Evolutionary conservation across 805 yeast genomes (phyloP).

Genomic region (Myxozyma nipponensis): DNA sequence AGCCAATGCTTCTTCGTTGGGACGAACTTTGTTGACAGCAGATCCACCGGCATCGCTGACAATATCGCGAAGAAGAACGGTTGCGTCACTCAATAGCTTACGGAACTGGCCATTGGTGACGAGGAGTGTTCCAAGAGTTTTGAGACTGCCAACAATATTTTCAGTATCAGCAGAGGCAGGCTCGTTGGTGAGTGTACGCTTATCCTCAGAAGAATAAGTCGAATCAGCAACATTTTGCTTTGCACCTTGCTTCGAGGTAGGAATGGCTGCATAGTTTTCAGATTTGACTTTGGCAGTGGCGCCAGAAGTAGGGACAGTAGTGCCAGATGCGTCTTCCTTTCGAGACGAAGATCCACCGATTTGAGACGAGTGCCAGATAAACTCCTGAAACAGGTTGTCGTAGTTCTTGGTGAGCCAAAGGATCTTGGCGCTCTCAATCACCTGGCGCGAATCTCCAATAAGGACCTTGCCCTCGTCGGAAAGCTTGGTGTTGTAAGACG

Average conservation of each 20-base stretch:
- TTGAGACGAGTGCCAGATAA: conserved; percentile 21
- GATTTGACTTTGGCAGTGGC: not conserved
- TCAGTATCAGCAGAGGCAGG: too few species aligned
- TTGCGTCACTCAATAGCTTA: conserved; percentile 19
- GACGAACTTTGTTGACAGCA: conserved; percentile 12
- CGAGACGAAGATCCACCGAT: not conserved
- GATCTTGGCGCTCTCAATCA: conserved; percentile 10
- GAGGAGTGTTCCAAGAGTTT: conserved; percentile 19
- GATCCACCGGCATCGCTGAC: conserved; percentile 5
- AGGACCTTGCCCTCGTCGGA: conserved; percentile 18
- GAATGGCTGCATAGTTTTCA: not conserved
- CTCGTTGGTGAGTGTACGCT: conserved; percentile 17
- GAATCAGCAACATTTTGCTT: not conserved
- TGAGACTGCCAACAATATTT: conserved; percentile 9
- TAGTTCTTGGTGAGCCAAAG: conserved; percentile 22
- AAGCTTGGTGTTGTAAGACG: conserved; percentile 9
- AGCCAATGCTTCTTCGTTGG: conserved; percentile 15
- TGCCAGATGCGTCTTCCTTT: not conserved
- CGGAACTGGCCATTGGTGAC: conserved; percentile 28
- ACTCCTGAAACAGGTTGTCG: conserved; percentile 24
- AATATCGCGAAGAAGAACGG: conserved; percentile 20
- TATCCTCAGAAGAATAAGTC: not conserved
- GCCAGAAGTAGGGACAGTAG: not conserved
- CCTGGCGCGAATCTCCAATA: conserved; percentile 7
- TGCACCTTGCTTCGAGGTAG: not conserved